Base-by-base conservation (phyloP, 306 rosid genomes). In the Canavalia ensiformis region DNA sequence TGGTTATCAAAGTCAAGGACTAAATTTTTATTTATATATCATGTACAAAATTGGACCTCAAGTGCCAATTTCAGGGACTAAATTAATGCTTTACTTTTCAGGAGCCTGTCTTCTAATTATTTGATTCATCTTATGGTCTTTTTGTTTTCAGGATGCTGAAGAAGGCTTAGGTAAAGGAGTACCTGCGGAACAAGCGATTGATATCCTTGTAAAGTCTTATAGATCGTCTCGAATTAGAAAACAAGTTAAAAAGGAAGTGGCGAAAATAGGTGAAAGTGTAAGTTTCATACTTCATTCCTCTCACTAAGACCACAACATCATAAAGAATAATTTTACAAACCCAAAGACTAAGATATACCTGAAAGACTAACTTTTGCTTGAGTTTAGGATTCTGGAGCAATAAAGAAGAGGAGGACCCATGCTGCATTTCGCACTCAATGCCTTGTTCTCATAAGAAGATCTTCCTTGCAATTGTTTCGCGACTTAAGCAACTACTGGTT, bases 401-500 rank as follows among this genome's bases (percentile, higher is more conserved):
- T 66, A 66, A 85, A 78, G 73, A 86, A 82, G 76, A 85, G 78
- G 68, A 84, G 80, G 76, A 52, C 25, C 44, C 93, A 84, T 8
- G 94, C 93, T 37, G 81, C 88, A 60, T 90, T 93, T 77, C 37
- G 68, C 6, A 90, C 88, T 45, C 97, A 93, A 49, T 87, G 90
- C 67, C 65, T 68, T 4, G 85, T 93, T 75, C 94, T 93, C 9
- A 80, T 83, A 45, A 83, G 84, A 78, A 93, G 97, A 87, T 87
- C 94, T 42, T 90, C 87, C 18, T 9, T 91, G 83, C 92, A 91
- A 39, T 86, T 91, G 88, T 73, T 73, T 50, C 88, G 97, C 0
- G 91, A 93, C 84, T 57, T 83, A 8, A 91, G 94, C 73, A 90
- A 93, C 65, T 93, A 93, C 58, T 91, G 94, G 97, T 28, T 93